Percentiles rank a stretch among this genome's conserved stretches.
These are phyloP conservation scores for Keqinozyma sinolaborantium DNA, from an alignment of 1,139 yeast species.

Conservation along the genomic window DNA sequence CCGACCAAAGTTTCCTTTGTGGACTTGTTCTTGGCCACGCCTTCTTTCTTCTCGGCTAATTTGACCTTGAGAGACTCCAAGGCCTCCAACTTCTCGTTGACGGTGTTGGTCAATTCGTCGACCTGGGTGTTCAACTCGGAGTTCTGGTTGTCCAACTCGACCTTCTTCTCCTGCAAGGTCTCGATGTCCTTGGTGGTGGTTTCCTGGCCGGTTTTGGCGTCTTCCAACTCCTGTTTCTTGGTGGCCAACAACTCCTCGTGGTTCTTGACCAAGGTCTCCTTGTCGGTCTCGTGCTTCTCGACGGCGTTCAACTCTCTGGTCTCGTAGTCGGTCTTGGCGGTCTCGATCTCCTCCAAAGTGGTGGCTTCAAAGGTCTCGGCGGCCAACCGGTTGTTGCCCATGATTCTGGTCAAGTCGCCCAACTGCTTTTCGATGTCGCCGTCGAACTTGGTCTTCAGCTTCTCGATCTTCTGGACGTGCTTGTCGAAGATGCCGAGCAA, in stretches of 20 bases:
- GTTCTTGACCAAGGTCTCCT: conserved; percentile 40
- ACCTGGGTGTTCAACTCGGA: conserved; percentile 39
- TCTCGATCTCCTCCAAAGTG: conserved; percentile 41
- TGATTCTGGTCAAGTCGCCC: conserved; percentile 25
- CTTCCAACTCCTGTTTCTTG: conserved; percentile 48
- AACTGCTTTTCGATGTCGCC: conserved; percentile 37
- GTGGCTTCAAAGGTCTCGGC: conserved; percentile 37
- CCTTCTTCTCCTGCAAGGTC: conserved; percentile 39
- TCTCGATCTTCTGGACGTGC: conserved; percentile 35
- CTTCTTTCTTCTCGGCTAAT: conserved; percentile 37
- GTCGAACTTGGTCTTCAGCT: conserved; percentile 37
- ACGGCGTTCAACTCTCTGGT: conserved; percentile 47
- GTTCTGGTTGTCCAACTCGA: conserved; percentile 37
- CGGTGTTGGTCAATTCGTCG: conserved; percentile 40
- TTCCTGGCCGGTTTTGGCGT: conserved; percentile 44
- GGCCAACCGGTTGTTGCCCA: conserved; percentile 23
- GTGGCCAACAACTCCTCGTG: conserved; percentile 47
- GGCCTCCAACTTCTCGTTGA: conserved; percentile 36
- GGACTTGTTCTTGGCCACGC: conserved; percentile 30
- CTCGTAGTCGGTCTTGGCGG: conserved; percentile 43
- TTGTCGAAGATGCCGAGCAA: conserved; percentile 41
- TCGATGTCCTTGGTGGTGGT: conserved; percentile 45
- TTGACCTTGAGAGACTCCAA: conserved; percentile 40
- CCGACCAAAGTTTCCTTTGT: conserved; percentile 41
- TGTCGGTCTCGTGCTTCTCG: conserved; percentile 43